phyloP scores from a whole-genome alignment of 495 filamentous ascomycete species.

The Eremomyces bilateralis region DNA sequence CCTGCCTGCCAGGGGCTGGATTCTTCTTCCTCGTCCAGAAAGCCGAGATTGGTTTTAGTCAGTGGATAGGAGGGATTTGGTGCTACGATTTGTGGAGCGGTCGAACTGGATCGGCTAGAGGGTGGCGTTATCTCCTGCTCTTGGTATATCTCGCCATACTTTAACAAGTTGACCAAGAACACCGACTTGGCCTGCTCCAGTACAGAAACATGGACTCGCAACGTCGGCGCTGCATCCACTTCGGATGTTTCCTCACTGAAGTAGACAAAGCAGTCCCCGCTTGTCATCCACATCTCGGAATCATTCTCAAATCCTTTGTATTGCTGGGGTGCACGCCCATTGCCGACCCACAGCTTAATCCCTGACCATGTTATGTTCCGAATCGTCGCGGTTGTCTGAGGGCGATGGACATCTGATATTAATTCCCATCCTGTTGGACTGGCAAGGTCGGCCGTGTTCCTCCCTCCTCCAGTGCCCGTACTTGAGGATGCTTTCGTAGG shows the following conservation, averaged over 20 bases:
- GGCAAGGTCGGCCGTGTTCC: too few species aligned
- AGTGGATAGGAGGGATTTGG: slow-evolving; percentile 1
- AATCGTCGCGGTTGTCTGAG: background rate
- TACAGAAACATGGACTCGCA: slow-evolving; percentile 8
- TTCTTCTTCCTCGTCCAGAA: background rate
- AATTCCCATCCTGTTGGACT: too few species aligned
- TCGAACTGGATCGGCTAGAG: background rate
- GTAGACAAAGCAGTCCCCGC: slow-evolving; percentile 13
- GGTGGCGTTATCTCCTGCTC: slow-evolving; percentile 9
- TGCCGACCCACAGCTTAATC: background rate
- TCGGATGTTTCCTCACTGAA: slow-evolving; percentile 13
- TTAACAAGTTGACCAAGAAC: slow-evolving; percentile 10
- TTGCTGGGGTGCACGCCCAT: background rate
- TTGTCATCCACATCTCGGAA: slow-evolving; percentile 9
- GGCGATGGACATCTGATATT: too few species aligned
- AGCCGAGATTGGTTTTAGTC: background rate
- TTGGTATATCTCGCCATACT: slow-evolving; percentile 9
- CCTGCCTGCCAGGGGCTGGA: background rate
- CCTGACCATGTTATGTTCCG: background rate
- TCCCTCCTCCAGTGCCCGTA: too few species aligned
- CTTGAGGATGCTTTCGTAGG: slow-evolving; percentile 4
- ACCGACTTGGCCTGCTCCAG: slow-evolving; percentile 11
- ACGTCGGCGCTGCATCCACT: slow-evolving; percentile 9
- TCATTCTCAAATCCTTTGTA: slow-evolving; percentile 4
- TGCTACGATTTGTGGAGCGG: background rate